Conservation (phyloP, 1,284 basidiomycete genomes). For the Lentinula novae-zelandiae region DNA sequence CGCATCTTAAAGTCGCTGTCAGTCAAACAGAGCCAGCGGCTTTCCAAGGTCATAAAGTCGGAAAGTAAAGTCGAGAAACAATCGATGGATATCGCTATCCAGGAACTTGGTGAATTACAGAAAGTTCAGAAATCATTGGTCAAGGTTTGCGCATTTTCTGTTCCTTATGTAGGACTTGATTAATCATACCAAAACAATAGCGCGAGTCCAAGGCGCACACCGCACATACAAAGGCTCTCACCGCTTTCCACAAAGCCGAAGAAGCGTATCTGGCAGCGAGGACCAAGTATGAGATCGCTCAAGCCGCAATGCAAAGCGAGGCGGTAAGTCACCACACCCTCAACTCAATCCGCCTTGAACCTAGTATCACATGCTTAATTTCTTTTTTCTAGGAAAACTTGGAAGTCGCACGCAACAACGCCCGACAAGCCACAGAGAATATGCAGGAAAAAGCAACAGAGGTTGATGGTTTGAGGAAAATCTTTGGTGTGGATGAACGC, state of each 20-base stretch:
- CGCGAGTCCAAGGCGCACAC: slow-evolving; percentile 44
- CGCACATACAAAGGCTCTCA: slow-evolving; percentile 38
- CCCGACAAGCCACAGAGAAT: slow-evolving; percentile 42
- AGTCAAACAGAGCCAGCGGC: slow-evolving; percentile 45
- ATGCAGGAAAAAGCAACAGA: slow-evolving; percentile 52
- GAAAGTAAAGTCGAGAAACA: slow-evolving; percentile 52
- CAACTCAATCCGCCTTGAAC: too few species aligned
- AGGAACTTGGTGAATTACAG: slow-evolving; percentile 51
- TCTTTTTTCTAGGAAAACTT: slow-evolving; percentile 29
- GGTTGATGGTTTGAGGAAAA: slow-evolving; percentile 44
- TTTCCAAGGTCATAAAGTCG: slow-evolving; percentile 50
- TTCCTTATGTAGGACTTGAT: neutral
- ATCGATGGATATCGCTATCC: slow-evolving; percentile 40
- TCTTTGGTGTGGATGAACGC: slow-evolving; percentile 50
- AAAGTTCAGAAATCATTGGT: slow-evolving; percentile 48
- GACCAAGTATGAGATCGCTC: slow-evolving; percentile 41
- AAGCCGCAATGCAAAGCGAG: slow-evolving; percentile 38
- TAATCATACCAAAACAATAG: slow-evolving; percentile 22
- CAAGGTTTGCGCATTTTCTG: slow-evolving; percentile 31
- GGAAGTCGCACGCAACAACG: slow-evolving; percentile 40
- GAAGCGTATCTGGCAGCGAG: slow-evolving; percentile 43
- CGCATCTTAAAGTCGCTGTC: neutral
- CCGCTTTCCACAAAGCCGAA: slow-evolving; percentile 45
- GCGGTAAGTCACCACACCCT: slow-evolving; percentile 18
- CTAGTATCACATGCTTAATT: neutral